phyloP scores from a whole-genome alignment of 2,329 filamentous ascomycete species.

The Myriosclerotinia scirpicola region DNA sequence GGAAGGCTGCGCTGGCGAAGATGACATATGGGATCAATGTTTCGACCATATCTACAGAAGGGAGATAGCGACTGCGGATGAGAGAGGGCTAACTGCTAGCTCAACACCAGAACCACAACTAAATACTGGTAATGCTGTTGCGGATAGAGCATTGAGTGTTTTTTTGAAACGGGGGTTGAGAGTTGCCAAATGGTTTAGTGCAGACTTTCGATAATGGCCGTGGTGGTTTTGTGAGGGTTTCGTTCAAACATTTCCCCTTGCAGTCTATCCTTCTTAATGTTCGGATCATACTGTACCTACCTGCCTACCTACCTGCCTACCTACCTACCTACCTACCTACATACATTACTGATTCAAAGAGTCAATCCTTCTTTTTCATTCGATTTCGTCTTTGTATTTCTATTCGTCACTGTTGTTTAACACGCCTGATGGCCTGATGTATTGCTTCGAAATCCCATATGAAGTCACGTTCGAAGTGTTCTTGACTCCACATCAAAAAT shows the following conservation, averaged over 20 bases:
- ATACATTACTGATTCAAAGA: no score
- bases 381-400: no score
- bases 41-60: slow-evolving; percentile 58
- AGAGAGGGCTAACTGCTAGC: slow-evolving; percentile 27
- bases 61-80: slow-evolving; percentile 41
- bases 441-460: neutral
- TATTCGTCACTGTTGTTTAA: no score
- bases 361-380: no score
- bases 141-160: slow-evolving; percentile 44
- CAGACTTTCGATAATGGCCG: slow-evolving; percentile 26
- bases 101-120: slow-evolving; percentile 21
- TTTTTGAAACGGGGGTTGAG: slow-evolving; percentile 49
- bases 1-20: slow-evolving; percentile 57
- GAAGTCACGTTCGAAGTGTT: neutral
- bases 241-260: no score
- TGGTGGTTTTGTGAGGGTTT: no score
- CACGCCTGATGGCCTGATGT: neutral
- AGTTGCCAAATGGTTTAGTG: slow-evolving; percentile 32
- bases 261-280: no score
- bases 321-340: no score
- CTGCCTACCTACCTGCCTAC: no score
- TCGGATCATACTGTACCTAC: no score
- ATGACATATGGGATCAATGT: slow-evolving; percentile 46
- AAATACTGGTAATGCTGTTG: slow-evolving; percentile 43
- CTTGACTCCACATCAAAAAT: neutral